Conservation (phyloP, 345 rosid genomes). For the Ricinus communis region DNA sequence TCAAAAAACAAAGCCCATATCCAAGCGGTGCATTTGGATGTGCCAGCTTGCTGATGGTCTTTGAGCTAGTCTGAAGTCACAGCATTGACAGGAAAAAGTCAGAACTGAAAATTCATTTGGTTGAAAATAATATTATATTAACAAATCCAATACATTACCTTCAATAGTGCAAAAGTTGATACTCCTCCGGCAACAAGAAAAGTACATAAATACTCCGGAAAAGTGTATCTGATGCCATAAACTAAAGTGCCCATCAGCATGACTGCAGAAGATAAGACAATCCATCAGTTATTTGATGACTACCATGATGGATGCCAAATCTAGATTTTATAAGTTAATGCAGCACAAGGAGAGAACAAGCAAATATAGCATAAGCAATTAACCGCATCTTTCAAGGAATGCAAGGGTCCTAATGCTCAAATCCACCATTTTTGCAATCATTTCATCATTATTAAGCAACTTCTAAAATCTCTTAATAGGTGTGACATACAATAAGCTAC, state of each 20-base stretch:
- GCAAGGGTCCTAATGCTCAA: too few species aligned
- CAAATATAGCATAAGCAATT: too few species aligned
- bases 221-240: constrained; percentile 78
- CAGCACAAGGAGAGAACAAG: too few species aligned
- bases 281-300: constrained; percentile 12
- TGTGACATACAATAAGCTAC: background rate
- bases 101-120: constrained; percentile 1
- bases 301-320: background rate
- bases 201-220: constrained; percentile 76
- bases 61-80: constrained; percentile 80
- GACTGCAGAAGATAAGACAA: constrained; percentile 46
- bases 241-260: constrained; percentile 93
- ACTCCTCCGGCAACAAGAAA: constrained; percentile 97
- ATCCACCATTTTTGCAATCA: too few species aligned
- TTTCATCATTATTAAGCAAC: too few species aligned
- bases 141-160: constrained; percentile 44
- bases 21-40: constrained; percentile 96
- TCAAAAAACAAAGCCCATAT: constrained; percentile 84
- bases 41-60: constrained; percentile 91
- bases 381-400: too few species aligned
- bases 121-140: background rate
- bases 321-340: background rate
- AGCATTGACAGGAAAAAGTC: constrained; percentile 4
- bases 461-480: background rate
- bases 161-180: constrained; percentile 74